Evolutionary conservation across 192 early-diverging fungal species (phyloP), one percentile per base, ranked within the genome.

Genomic region (Irineochytrium annulatum): DNA sequence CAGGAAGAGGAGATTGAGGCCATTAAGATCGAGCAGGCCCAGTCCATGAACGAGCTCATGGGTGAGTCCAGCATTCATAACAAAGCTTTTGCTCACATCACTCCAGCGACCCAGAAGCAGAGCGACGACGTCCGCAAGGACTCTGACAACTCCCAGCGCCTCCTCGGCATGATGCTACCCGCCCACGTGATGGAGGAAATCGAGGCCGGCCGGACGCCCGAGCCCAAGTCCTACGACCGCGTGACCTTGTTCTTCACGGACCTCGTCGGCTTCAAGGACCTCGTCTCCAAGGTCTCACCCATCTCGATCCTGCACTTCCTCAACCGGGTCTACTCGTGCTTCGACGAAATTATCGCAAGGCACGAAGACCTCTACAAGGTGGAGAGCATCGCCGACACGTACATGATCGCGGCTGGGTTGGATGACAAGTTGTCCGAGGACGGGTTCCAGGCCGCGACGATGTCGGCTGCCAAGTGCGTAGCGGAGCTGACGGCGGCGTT

Each of bases 1-100:
- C 65, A 67, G 34, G 57, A 67, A 49, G 65, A 67, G 35, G 65
- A 67, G 35, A 67, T 67, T 52, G 43, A 54, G 33, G 57, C 53
- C 24, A 27, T 60, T 30, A 67, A 67, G 41, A 34, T 49, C 14
- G 65, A 60, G 41, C 65, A 67, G 52, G 65, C 32, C 14, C 34
- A 32, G 14, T 22, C 34, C n/a, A 67, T 67, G 57, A 32, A 67
- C 29, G 65, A 57, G 59, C 5, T 26, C 5, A 1, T 55, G 4
- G 22, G 11, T 49, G 46, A 49, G 6, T 49, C 26, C 13, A n/a
- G 6, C 13, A 14, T 49, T 49, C 13, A 24, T 49, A 17, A 8
- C 46, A 22, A 24, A 49, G 8, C 24, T 22, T 49, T 8, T 49
- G 13, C 22, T 8, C 37, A 67, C 57, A 67, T 29, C 65, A 60